phyloP scores from a whole-genome alignment of 768 basidiomycete species.

The Boletus subparvulus region DNA sequence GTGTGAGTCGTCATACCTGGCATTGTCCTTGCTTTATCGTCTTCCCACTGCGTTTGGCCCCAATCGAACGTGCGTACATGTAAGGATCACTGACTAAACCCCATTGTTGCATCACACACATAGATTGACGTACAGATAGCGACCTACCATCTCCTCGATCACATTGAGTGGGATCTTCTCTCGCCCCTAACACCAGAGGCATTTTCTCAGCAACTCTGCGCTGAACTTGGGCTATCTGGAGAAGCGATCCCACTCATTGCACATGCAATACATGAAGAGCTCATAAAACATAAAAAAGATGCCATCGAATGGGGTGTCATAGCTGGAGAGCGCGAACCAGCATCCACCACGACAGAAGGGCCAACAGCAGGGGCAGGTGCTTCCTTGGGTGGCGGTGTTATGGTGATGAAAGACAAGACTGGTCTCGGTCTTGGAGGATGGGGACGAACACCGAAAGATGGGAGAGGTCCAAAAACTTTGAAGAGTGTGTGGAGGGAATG shows the following conservation, averaged over 20 bases:
- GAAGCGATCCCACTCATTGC: constrained; percentile 88
- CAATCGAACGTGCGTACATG: constrained; percentile 18
- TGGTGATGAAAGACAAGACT: constrained; percentile 77
- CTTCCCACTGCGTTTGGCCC: constrained; percentile 15
- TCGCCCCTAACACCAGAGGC: constrained; percentile 87
- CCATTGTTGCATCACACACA: background rate
- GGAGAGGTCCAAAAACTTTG: constrained; percentile 76
- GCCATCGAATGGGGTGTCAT: constrained; percentile 93
- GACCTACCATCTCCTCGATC: constrained; percentile 86
- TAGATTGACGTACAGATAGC: constrained; percentile 98
- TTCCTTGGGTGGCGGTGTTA: constrained; percentile 36
- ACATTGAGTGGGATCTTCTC: constrained; percentile 98
- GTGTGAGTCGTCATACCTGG: constrained; percentile 46
- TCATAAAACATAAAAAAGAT: constrained; percentile 93
- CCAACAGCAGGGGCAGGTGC: constrained; percentile 3
- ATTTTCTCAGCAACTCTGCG: constrained; percentile 77
- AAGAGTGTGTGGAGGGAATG: constrained; percentile 95
- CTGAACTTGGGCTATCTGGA: constrained; percentile 84
- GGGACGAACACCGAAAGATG: constrained; percentile 75
- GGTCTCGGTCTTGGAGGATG: constrained; percentile 74
- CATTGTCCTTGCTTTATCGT: constrained; percentile 1
- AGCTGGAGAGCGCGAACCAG: constrained; percentile 48
- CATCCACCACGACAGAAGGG: constrained; percentile 19
- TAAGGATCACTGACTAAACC: constrained; percentile 10
- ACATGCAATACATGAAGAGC: constrained; percentile 93